phyloP scores from a whole-genome alignment of 202 grass and related monocot genomes.

The Musa balbisiana region DNA sequence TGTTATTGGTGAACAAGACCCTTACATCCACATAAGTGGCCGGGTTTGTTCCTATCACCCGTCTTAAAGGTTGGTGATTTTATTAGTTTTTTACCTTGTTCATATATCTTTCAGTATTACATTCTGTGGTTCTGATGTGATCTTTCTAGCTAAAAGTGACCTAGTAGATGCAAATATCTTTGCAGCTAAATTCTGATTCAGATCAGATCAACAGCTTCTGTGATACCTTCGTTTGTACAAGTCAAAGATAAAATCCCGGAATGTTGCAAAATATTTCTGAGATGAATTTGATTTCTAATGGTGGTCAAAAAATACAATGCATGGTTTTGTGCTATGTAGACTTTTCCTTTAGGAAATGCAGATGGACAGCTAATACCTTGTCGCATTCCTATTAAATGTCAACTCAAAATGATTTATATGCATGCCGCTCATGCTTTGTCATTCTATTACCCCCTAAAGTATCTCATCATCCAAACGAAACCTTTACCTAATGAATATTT shows the following conservation, averaged over 20 bases:
- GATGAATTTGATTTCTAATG: not conserved
- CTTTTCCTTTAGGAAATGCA: not conserved
- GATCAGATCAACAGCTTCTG: not conserved
- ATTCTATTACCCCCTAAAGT: not conserved
- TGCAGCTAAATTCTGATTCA: not conserved
- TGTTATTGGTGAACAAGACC: constrained; percentile 86
- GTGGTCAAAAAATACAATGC: not conserved
- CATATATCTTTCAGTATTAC: constrained; percentile 1
- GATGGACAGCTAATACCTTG: not conserved
- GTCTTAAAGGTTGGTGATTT: constrained; percentile 64
- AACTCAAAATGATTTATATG: not conserved
- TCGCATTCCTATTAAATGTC: not conserved
- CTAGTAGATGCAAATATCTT: not conserved
- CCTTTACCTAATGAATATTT: not conserved
- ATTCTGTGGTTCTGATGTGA: not conserved
- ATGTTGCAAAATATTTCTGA: not conserved
- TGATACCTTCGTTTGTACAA: not conserved
- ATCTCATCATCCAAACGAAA: not conserved
- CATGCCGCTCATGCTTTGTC: not conserved
- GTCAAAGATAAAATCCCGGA: not conserved
- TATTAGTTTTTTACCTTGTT: not conserved
- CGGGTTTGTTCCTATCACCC: constrained; percentile 53
- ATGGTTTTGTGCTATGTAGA: not conserved
- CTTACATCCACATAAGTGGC: constrained; percentile 78
- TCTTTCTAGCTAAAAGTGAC: not conserved